Conservation (phyloP, 1,284 basidiomycete species). For the Boletus albobrunnescens region DNA sequence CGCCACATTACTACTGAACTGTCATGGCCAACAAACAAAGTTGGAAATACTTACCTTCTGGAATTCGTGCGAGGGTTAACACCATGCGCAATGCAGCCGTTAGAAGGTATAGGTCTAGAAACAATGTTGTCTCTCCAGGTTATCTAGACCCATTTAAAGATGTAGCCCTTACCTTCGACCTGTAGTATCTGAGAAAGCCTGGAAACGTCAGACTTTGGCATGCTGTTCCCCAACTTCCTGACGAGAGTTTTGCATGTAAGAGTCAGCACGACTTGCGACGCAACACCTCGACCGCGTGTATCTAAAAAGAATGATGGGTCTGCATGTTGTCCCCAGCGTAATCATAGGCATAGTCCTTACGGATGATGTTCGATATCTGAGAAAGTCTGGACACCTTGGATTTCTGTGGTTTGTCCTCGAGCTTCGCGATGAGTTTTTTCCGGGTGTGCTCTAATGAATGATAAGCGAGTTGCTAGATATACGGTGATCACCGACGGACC, state of each 20-base stretch:
- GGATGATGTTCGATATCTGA: constrained; percentile 9
- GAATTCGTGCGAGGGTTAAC: constrained; percentile 15
- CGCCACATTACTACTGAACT: neutral
- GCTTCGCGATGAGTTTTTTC: neutral
- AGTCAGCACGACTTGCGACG: too few species aligned
- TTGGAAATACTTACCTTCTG: constrained; percentile 6
- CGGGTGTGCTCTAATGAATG: constrained; percentile 9
- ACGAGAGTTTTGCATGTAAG: too few species aligned
- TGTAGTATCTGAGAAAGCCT: constrained; percentile 19
- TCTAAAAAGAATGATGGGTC: constrained; percentile 8
- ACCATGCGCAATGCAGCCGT: constrained; percentile 19
- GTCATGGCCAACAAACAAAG: neutral
- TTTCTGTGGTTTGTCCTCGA: neutral
- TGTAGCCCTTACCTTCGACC: constrained; percentile 6
- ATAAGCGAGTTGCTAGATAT: neutral
- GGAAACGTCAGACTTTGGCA: neutral
- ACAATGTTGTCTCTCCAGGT: neutral
- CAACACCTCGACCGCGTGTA: too few species aligned
- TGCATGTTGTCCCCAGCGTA: too few species aligned
- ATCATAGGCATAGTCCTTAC: constrained; percentile 2
- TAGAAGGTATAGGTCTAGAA: constrained; percentile 11
- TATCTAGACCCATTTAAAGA: neutral
- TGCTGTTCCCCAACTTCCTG: constrained; percentile 4
- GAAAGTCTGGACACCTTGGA: constrained; percentile 10
- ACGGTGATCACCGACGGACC: constrained; percentile 9